Percentiles rank a stretch among this genome's conserved stretches.
These are phyloP conservation scores for Daldinia sp. DNA, from an alignment of 2,329 filamentous ascomycete genomes.

Conservation along the genomic window DNA sequence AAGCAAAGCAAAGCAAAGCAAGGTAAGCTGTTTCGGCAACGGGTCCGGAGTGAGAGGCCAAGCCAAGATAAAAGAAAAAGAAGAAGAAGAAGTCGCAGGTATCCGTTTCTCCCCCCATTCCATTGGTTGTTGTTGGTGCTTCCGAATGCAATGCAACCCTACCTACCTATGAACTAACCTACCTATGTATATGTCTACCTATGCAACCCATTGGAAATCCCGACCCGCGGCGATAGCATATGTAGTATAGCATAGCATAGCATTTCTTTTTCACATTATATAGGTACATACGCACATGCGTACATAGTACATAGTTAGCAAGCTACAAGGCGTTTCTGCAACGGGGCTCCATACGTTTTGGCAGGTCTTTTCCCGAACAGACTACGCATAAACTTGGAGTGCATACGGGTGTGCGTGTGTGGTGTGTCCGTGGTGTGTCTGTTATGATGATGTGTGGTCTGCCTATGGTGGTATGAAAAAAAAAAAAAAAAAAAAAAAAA, in stretches of 20 bases:
- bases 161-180: not conserved
- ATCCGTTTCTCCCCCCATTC: not conserved
- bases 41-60: conserved; percentile 17
- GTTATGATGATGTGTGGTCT: too few relatives aligned
- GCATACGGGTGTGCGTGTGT: conserved; percentile 5
- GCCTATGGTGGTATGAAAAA: too few relatives aligned
- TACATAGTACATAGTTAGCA: too few relatives aligned
- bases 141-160: conserved; percentile 1
- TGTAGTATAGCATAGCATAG: too few relatives aligned
- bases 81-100: not conserved
- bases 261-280: too few relatives aligned
- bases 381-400: conserved; percentile 12
- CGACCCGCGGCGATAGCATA: conserved; percentile 1
- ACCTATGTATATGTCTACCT: not conserved
- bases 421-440: not conserved
- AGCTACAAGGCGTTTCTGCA: not conserved
- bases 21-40: conserved; percentile 12
- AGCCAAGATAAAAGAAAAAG: conserved; percentile 4
- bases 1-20: conserved; percentile 10
- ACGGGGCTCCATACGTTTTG: not conserved
- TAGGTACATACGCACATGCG: too few relatives aligned
- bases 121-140: not conserved
- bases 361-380: conserved; percentile 1
- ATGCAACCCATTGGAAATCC: not conserved
- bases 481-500: too few relatives aligned